Evolutionary conservation across 1,139 yeast genomes (phyloP), one percentile per base, ranked within the genome.

Genomic region (Fermentozyma sake): DNA sequence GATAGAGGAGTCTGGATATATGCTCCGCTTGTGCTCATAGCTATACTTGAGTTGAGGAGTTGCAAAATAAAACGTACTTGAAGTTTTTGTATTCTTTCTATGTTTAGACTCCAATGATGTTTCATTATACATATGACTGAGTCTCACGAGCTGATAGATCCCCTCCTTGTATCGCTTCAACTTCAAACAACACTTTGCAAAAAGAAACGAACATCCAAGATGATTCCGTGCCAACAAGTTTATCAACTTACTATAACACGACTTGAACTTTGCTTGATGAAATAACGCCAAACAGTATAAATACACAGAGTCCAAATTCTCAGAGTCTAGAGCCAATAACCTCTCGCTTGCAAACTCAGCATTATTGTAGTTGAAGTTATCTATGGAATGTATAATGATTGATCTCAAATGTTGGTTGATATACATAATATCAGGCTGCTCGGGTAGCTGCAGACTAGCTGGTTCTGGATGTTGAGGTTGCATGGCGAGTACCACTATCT

Each of bases 331-430:
- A 2, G 91, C 86, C 15, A 81, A 48, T 17, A 85, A 60, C 38
- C 93, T 64, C 46, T 86, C 95, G 18, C 84, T 72, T 8, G 91
- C 83, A 58, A 86, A 83, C 50, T 79, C 86, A 3, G 95, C 95
- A 29, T 84, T 80, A 13, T 64, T 57, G 30, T 75, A 61, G 43
- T 83, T 68, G 46, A 79, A 85, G 34, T 73, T 72, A 46, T 86
- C 95, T 22, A 86, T 53, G 10, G 83, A 73, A 43, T 84, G 84
- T 50, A 84, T 61, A 12, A 82, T 67, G 7, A 69, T 59, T 16
- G 79, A 70, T 24, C 80, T 62, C 20, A 78, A 65, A 35, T 73
- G 64, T 37, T 64, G 72, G 22, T 48, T 51, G 10, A 55, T 44
- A 36, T 16, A 18, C 11, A 16, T 17, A 6, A 26, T 7, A 6